phyloP scores from a whole-genome alignment of 306 rosid species.

The Clitoria ternatea region DNA sequence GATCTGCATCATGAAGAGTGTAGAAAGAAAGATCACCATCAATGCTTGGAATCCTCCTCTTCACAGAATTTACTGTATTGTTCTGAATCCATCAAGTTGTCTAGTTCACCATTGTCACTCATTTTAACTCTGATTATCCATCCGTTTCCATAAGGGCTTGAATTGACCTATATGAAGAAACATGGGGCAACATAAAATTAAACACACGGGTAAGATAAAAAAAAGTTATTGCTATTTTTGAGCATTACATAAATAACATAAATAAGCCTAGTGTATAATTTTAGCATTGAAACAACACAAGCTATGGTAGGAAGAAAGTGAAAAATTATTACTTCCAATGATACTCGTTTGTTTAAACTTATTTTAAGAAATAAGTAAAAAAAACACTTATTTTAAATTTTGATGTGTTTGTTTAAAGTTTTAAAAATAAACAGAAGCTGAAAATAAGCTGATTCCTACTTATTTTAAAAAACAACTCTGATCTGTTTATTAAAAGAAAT shows the following conservation, averaged over 20 bases:
- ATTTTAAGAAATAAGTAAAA: no score
- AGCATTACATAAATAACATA: background rate
- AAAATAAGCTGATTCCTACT: no score
- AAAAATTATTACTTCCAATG: no score
- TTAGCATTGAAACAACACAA: no score
- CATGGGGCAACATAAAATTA: background rate
- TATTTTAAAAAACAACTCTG: no score
- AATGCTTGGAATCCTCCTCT: constrained; percentile 83
- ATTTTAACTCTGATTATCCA: constrained; percentile 86
- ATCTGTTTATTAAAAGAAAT: no score
- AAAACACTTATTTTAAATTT: no score
- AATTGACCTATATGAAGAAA: constrained; percentile 49
- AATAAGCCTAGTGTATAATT: background rate
- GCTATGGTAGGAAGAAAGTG: no score
- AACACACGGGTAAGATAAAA: background rate
- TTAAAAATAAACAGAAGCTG: no score
- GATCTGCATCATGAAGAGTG: constrained; percentile 13
- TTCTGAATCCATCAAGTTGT: constrained; percentile 78
- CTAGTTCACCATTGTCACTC: constrained; percentile 50
- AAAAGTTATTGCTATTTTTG: background rate
- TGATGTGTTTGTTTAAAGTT: no score
- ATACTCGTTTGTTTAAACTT: no score
- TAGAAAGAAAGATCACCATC: constrained; percentile 27
- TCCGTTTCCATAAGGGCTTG: constrained; percentile 81
- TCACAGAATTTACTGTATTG: constrained; percentile 90